Conservation (phyloP, 1,139 yeast genomes). For the Geotrichum aggregatum region DNA sequence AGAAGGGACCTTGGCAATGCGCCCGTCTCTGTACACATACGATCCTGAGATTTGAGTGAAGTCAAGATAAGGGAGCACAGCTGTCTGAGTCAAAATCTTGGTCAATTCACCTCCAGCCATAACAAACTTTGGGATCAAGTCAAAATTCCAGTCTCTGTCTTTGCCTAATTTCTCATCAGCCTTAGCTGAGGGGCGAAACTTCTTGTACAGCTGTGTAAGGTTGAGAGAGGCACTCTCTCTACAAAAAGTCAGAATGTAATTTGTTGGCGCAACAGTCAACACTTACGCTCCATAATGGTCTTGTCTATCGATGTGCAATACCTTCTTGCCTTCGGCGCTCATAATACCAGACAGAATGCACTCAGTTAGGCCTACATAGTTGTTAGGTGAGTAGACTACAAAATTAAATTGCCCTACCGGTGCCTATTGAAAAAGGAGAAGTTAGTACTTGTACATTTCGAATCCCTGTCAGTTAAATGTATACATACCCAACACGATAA, state of each 20-base stretch:
- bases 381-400: not conserved
- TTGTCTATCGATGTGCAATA: conserved; percentile 91
- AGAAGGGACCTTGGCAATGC: conserved; percentile 92
- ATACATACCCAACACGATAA: conserved; percentile 64
- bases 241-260: not conserved
- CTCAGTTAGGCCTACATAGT: conserved; percentile 70
- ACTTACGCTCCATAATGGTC: conserved; percentile 80
- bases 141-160: conserved; percentile 97
- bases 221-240: conserved; percentile 63
- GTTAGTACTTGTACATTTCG: not conserved
- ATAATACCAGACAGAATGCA: conserved; percentile 90
- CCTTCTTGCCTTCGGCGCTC: conserved; percentile 96
- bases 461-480: not conserved
- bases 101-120: conserved; percentile 98
- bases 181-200: conserved; percentile 47
- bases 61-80: conserved; percentile 91
- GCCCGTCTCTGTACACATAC: conserved; percentile 85
- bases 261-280: not conserved
- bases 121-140: conserved; percentile 90
- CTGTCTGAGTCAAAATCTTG: conserved; percentile 89
- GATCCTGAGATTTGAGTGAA: conserved; percentile 95
- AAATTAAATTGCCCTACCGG: conserved; percentile 26
- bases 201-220: conserved; percentile 47
- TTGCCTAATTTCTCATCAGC: conserved; percentile 76
- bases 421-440: conserved; percentile 23